Conservation (phyloP, 257 asterid genomes). For the Dorcoceras hygrometricum region DNA sequence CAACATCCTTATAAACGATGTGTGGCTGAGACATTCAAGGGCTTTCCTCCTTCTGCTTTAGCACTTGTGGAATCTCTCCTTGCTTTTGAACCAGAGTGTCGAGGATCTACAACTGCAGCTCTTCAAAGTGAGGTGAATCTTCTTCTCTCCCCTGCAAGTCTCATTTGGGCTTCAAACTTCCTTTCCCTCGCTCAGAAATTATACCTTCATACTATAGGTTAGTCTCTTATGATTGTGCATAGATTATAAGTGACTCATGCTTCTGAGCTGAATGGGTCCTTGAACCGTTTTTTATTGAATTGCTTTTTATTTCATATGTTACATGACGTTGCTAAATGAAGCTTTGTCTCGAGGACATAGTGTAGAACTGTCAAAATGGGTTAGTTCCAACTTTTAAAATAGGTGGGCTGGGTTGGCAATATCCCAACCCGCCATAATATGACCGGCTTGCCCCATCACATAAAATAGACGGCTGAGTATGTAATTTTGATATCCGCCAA, state of each 20-base stretch:
- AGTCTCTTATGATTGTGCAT: background rate
- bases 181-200: conserved; percentile 17
- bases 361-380: too few species aligned
- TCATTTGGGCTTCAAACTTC: background rate
- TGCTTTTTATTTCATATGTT: background rate
- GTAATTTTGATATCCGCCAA: too few species aligned
- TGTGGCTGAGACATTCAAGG: conserved; percentile 69
- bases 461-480: too few species aligned
- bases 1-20: conserved; percentile 68
- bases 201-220: background rate
- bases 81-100: conserved; percentile 73
- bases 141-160: conserved; percentile 22
- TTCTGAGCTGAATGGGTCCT: background rate
- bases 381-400: too few species aligned
- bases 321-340: background rate
- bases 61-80: conserved; percentile 71
- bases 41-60: conserved; percentile 57
- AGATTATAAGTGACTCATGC: background rate
- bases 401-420: too few species aligned
- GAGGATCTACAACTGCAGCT: conserved; percentile 67
- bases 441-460: too few species aligned
- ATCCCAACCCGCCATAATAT: too few species aligned
- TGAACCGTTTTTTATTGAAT: background rate
- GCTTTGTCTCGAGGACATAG: background rate
- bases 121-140: conserved; percentile 68